Evolutionary conservation across 2,329 filamentous ascomycete species (phyloP), one percentile per base, ranked within the genome.

Genomic region (Dendrostoma leiphaemia): DNA sequence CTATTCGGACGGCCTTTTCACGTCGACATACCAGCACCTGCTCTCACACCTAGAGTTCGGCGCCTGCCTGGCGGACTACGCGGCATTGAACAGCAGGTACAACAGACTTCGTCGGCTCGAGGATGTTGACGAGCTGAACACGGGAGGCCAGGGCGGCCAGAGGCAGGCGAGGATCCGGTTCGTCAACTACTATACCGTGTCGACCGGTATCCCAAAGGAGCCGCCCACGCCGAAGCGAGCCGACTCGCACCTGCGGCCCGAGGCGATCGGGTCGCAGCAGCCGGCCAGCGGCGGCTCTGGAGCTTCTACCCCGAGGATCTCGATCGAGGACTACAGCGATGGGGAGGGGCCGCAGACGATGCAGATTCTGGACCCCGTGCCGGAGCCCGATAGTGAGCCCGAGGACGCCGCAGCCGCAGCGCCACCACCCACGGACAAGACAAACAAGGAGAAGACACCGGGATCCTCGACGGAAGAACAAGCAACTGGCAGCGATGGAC

Each of bases 181-280:
- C 63, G 78, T 90, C 54, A 96, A 96, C 66, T 96, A 96, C 67
- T 96, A 93, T 66, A 96, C 91, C 1, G 81, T 89, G n/a, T 91
- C 89, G 60, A 87, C 88, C 9, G 91, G 91, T 3, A 78, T 83
- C 55, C 78, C 80, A 2, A 91, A 88, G 52, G 68, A 76, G 59
- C 24, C 50, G 8, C 28, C 53, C 21, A 32, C 31, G 23, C 50
- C 53, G 6, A 48, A 50, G 26, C 56, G 48, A 19, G 38, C 56
- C 19, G 43, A 49, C 13, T 53, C 49, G 6, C 52, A 63, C 45
- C 58, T 65, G 56, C 64, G 49, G 37, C 50, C 60, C 8, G 51
- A 53, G 31, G 38, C 38, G 12, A 21, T 49, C 19, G 43, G 50
- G 2, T 58, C 54, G 23, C 58, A 48, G 24, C 19, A 59, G 59